phyloP scores from a whole-genome alignment of 352 stramenopile species.

The Phytophthora parvispora region DNA sequence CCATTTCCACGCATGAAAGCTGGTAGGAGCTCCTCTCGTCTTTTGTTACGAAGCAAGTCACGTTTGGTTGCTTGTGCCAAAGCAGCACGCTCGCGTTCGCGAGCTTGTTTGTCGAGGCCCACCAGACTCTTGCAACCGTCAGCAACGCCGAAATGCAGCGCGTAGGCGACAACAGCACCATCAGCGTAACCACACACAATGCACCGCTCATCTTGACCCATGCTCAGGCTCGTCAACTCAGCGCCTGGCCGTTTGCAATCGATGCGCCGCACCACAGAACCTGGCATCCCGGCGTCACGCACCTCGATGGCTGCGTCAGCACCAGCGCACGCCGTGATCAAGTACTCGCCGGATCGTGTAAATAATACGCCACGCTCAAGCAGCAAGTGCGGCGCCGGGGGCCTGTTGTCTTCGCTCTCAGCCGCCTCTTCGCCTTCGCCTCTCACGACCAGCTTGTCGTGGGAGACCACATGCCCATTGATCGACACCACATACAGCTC shows the following conservation, averaged over 20 bases:
- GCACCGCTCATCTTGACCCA: conserved; percentile 86
- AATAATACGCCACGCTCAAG: conserved; percentile 79
- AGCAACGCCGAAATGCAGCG: conserved; percentile 83
- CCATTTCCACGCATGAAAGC: conserved; percentile 58
- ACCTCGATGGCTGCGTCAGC: conserved; percentile 82
- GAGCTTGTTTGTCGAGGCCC: conserved; percentile 76
- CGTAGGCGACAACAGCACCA: conserved; percentile 82
- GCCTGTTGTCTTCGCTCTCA: conserved; percentile 21
- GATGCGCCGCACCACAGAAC: conserved; percentile 74
- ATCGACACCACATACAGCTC: conserved; percentile 88
- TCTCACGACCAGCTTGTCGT: conserved; percentile 58
- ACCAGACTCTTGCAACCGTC: conserved; percentile 80
- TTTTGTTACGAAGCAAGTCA: conserved; percentile 73
- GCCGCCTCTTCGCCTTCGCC: conserved; percentile 35
- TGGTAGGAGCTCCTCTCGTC: conserved; percentile 54
- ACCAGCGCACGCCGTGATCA: conserved; percentile 74
- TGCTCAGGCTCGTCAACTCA: conserved; percentile 74
- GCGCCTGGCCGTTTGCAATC: conserved; percentile 74
- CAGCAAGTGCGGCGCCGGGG: conserved; percentile 53
- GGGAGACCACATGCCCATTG: conserved; percentile 79
- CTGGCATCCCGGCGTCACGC: conserved; percentile 67
- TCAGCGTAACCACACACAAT: conserved; percentile 87
- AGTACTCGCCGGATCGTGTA: conserved; percentile 82
- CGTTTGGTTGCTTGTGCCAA: conserved; percentile 80
- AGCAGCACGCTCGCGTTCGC: conserved; percentile 81